These are phyloP conservation scores for Buddleja alternifolia DNA, from an alignment of 257 asterid genomes.

Conservation along the genomic window DNA sequence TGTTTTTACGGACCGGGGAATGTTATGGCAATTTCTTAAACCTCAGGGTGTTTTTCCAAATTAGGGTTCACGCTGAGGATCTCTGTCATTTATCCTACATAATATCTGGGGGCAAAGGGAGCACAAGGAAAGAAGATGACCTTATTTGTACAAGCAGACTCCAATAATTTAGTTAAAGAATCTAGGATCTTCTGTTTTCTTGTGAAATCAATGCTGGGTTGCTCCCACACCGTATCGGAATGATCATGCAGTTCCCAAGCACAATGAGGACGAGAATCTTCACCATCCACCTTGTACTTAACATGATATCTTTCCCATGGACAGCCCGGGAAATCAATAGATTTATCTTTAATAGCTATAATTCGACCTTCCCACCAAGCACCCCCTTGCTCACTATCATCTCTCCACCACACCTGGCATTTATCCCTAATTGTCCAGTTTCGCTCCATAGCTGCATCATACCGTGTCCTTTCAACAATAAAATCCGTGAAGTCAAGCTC, in stretches of 20 bases:
- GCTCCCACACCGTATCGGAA: slow-evolving; percentile 52
- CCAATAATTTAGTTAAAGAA: slow-evolving; percentile 47
- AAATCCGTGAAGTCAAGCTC: slow-evolving; percentile 89
- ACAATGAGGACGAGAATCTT: slow-evolving; percentile 52
- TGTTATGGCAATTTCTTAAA: too few relatives aligned
- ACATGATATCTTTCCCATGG: slow-evolving; percentile 87
- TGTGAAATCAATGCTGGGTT: slow-evolving; percentile 47
- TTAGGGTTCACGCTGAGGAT: too few relatives aligned
- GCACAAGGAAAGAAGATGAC: slow-evolving; percentile 36
- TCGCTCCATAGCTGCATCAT: slow-evolving; percentile 67
- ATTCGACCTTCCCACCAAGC: slow-evolving; percentile 82
- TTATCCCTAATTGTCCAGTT: slow-evolving; percentile 65
- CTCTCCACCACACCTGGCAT: slow-evolving; percentile 92
- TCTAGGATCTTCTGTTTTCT: slow-evolving; percentile 46
- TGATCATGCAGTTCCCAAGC: slow-evolving; percentile 94
- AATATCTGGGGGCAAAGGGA: too few relatives aligned
- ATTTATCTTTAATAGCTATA: slow-evolving; percentile 56
- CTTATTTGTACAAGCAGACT: slow-evolving; percentile 58
- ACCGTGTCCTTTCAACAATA: slow-evolving; percentile 72
- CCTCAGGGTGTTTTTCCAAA: too few relatives aligned
- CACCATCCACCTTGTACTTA: slow-evolving; percentile 47
- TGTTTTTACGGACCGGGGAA: too few relatives aligned
- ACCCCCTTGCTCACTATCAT: slow-evolving; percentile 67
- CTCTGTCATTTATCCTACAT: not conserved
- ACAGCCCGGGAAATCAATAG: slow-evolving; percentile 70